phyloP scores from a whole-genome alignment of 257 asterid species.

The Echites panduratus region DNA sequence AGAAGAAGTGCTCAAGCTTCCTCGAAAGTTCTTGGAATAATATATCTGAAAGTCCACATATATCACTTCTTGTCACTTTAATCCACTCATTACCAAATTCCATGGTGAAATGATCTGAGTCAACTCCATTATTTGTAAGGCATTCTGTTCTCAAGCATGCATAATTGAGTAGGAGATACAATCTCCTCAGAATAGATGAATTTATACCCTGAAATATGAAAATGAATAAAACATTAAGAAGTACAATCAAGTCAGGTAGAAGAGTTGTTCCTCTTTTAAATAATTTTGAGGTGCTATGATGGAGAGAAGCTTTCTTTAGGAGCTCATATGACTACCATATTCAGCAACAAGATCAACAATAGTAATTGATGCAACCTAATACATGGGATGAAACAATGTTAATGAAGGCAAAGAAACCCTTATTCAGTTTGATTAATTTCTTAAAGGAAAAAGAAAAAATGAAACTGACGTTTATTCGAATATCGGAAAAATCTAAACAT shows the following conservation, averaged over 20 bases:
- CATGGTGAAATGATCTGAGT: constrained; percentile 23
- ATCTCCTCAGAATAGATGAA: constrained; percentile 39
- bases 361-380: background rate
- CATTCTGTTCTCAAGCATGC: constrained; percentile 37
- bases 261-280: background rate
- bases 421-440: background rate
- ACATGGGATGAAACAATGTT: background rate
- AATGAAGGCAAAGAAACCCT: background rate
- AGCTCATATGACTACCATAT: background rate
- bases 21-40: constrained; percentile 45
- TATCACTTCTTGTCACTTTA: constrained; percentile 31
- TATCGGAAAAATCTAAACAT: background rate
- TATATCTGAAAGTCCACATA: constrained; percentile 38
- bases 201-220: constrained; percentile 49
- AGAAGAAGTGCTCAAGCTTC: constrained; percentile 40
- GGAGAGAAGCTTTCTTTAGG: background rate
- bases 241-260: background rate
- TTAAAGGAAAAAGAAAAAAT: background rate
- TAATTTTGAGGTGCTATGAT: background rate
- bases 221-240: background rate
- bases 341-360: background rate
- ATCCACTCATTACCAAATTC: constrained; percentile 31
- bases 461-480: background rate
- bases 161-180: constrained; percentile 42
- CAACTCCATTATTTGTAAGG: constrained; percentile 20